phyloP scores from a whole-genome alignment of 306 rosid species.

The Senna tora region DNA sequence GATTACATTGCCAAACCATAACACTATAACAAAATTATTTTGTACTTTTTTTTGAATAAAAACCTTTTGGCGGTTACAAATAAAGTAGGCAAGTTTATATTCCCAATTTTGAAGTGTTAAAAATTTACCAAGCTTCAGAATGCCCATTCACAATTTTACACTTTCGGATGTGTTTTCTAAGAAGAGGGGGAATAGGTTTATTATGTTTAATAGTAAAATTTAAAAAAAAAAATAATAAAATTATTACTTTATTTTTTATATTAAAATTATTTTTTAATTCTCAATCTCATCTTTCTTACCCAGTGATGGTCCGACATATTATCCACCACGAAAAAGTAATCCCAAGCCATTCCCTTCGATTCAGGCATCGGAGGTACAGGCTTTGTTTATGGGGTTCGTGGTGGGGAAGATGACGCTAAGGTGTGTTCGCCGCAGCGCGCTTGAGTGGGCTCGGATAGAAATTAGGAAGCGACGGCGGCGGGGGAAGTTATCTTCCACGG shows the following conservation, averaged over 20 bases:
- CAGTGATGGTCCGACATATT: constrained; percentile 58
- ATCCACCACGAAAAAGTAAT: constrained; percentile 71
- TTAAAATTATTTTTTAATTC: too few species aligned
- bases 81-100: neutral
- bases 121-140: too few species aligned
- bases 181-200: too few species aligned
- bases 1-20: too few species aligned
- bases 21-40: too few species aligned
- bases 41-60: too few species aligned
- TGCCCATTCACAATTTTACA: too few species aligned
- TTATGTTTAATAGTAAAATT: too few species aligned
- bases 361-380: constrained; percentile 71
- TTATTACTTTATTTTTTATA: too few species aligned
- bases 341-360: constrained; percentile 74
- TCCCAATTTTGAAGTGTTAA: too few species aligned
- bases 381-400: constrained; percentile 52
- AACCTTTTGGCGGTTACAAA: neutral
- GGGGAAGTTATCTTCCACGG: constrained; percentile 47
- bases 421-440: constrained; percentile 61
- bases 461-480: constrained; percentile 74
- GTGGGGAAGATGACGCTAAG: constrained; percentile 42
- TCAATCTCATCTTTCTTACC: constrained; percentile 45
- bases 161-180: too few species aligned
- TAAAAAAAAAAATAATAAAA: too few species aligned
- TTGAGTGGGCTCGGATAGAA: constrained; percentile 70